Evolutionary conservation across 2,329 filamentous ascomycete species (phyloP), one percentile per base, ranked within the genome.

Genomic region (Trichoderma aggressivum): DNA sequence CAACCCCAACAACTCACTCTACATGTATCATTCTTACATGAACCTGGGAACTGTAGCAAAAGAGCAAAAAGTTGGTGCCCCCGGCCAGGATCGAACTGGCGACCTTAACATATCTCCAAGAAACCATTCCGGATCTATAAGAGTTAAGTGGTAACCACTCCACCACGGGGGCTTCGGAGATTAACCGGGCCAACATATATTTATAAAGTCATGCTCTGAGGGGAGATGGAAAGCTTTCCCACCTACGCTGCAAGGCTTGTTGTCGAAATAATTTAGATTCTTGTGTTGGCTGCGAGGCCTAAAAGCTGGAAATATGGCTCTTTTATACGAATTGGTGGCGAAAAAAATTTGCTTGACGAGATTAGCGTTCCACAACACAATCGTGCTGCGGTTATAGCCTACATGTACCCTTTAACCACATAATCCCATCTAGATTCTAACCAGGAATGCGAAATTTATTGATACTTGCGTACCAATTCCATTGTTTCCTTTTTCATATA

Each of bases 21-120:
- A 7, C n/a, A n/a, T n/a, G n/a, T n/a, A n/a, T n/a, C 39, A 43
- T n/a, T 43, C 2, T 3, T 4, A n/a, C 16, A 43, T n/a, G n/a
- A n/a, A n/a, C n/a, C 6, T 14, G 5, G 3, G 47, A 53, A 3
- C 21, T 21, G 12, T 50, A 10, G n/a, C n/a, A 5, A 12, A 11
- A 24, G 3, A 11, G 47, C 47, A 53, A 69, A 67, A 61, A 10
- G 16, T 32, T 66, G 66, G 21, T 69, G 66, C 66, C 66, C 66
- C 66, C 66, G 66, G 66, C 66, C 66, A 69, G 66, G 66, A 69
- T 69, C 66, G 66, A 69, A 69, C 66, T 69, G 66, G 66, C 66
- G 66, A 69, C 66, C 66, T 69, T 69, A 69, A 69, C 66, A 69
- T 69, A 69, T 69, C 66, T 69, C 66, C 66, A 69, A 69, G 66